These are phyloP conservation scores for Trapa bicornis DNA, from an alignment of 345 rosid genomes.

Conservation along the genomic window DNA sequence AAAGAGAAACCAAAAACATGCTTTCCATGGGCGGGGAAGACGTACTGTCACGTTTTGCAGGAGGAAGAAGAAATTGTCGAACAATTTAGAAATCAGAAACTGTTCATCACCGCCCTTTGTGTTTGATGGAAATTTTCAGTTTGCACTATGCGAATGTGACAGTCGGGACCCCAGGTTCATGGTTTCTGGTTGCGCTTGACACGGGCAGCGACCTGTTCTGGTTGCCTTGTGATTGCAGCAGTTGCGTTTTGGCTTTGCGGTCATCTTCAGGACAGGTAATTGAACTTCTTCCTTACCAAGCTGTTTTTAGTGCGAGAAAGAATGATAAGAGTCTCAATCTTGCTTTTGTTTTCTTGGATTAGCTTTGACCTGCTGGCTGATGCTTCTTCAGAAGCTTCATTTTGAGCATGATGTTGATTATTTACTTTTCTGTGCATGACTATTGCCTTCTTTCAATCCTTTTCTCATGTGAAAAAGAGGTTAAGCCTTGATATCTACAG, in stretches of 20 bases:
- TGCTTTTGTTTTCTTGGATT: background rate
- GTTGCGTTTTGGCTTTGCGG: slow-evolving; percentile 35
- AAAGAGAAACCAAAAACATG: no score
- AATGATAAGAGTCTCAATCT: background rate
- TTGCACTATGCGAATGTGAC: slow-evolving; percentile 79
- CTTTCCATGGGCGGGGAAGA: background rate
- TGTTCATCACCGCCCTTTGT: background rate
- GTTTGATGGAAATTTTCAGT: slow-evolving; percentile 25
- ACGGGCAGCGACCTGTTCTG: slow-evolving; percentile 94
- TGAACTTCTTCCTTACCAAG: background rate
- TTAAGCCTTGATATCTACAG: slow-evolving; percentile 53
- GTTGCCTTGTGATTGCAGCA: slow-evolving; percentile 79
- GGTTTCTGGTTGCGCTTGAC: slow-evolving; percentile 78
- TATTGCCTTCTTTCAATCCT: background rate
- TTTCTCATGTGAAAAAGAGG: slow-evolving; percentile 20
- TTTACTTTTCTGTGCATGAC: background rate
- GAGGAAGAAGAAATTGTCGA: no score
- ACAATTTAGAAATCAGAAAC: background rate
- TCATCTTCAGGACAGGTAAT: slow-evolving; percentile 25
- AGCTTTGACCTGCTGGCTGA: no score
- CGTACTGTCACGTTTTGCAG: background rate
- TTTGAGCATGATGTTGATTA: no score
- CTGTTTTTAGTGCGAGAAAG: background rate
- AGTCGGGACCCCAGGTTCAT: slow-evolving; percentile 58
- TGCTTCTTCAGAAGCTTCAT: no score